A percentile compares a stretch with the other conserved stretches of the same genome.
These are phyloP conservation scores for Naganishia friedmannii DNA, from an alignment of 768 basidiomycete species.

Conservation along the genomic window DNA sequence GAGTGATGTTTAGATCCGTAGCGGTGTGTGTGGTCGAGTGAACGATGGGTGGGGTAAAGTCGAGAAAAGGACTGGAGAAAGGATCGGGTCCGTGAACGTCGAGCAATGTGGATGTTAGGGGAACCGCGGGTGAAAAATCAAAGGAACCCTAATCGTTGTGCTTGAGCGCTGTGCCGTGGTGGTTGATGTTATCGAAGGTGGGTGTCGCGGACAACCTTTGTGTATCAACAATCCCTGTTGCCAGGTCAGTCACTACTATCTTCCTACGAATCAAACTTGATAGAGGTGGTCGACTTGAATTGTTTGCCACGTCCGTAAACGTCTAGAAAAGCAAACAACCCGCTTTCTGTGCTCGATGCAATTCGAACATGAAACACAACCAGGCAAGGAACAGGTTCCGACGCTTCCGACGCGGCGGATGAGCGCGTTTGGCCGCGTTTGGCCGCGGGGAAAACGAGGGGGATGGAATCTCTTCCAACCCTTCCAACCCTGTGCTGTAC, in stretches of 20 bases:
- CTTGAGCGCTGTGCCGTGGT: too few species aligned
- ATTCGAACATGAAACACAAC: slow-evolving; percentile 1
- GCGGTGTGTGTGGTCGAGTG: not conserved
- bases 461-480: slow-evolving; percentile 9
- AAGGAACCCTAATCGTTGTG: not conserved
- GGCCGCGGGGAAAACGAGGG: slow-evolving; percentile 1
- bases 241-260: too few species aligned
- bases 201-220: not conserved
- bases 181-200: too few species aligned
- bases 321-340: slow-evolving; percentile 2
- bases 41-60: not conserved
- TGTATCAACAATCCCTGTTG: not conserved
- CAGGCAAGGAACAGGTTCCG: not conserved
- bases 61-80: slow-evolving; percentile 2
- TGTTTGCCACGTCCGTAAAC: not conserved
- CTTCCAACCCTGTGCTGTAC: not conserved
- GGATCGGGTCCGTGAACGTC: not conserved
- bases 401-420: slow-evolving; percentile 13
- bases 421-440: too few species aligned
- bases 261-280: too few species aligned
- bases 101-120: not conserved
- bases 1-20: too few species aligned
- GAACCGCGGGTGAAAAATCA: slow-evolving; percentile 9
- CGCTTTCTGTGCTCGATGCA: not conserved
- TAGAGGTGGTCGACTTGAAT: too few species aligned